A percentile compares a stretch with the other conserved stretches of the same genome.
These are phyloP conservation scores for Gillenia trifoliata DNA, from an alignment of 306 rosid genomes.

Conservation along the genomic window DNA sequence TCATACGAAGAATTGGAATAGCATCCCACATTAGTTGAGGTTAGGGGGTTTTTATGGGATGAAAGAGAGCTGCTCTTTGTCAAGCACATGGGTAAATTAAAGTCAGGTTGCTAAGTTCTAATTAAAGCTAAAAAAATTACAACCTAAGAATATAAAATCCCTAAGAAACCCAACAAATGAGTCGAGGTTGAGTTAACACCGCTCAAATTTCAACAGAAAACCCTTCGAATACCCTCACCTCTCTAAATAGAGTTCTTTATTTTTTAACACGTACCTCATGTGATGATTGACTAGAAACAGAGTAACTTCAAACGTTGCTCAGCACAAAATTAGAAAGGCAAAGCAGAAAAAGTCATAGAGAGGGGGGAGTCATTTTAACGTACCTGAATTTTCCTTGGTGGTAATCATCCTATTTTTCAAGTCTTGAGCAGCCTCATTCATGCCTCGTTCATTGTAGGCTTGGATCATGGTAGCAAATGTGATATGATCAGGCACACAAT, in stretches of 20 bases:
- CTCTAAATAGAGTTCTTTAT: neutral
- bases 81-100: neutral
- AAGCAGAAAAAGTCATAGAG: neutral
- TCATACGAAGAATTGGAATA: neutral
- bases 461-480: conserved; percentile 69
- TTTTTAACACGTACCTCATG: neutral
- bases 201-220: no score
- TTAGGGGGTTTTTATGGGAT: neutral
- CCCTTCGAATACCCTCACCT: neutral
- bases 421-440: conserved; percentile 62
- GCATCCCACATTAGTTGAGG: neutral
- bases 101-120: neutral
- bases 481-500: conserved; percentile 59
- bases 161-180: neutral
- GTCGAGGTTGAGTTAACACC: neutral
- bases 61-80: neutral
- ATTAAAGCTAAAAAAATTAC: neutral
- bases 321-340: neutral
- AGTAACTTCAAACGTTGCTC: neutral
- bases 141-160: neutral
- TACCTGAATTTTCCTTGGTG: conserved; percentile 38
- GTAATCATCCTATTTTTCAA: conserved; percentile 46
- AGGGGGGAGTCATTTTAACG: conserved; percentile 13
- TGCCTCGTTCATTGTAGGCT: conserved; percentile 60
- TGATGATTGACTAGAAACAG: neutral